These are phyloP conservation scores for Ilex aquifolium DNA, from an alignment of 257 asterid species.

Conservation along the genomic window DNA sequence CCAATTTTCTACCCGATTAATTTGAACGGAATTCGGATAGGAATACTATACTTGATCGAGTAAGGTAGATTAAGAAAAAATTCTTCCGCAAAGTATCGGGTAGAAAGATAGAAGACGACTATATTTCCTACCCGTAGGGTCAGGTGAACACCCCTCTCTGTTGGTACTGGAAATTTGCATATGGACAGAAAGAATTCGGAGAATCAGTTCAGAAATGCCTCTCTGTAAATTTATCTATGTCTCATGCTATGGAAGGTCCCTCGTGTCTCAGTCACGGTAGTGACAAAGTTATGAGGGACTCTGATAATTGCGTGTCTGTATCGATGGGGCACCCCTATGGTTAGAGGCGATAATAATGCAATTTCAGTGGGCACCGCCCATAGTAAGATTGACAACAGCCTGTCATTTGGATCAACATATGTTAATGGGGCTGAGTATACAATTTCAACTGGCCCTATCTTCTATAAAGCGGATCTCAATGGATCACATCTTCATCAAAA, in stretches of 20 bases:
- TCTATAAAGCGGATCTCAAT: conserved; percentile 22
- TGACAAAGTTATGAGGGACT: conserved; percentile 24
- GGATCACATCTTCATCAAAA: conserved; percentile 32
- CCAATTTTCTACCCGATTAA: too few relatives aligned
- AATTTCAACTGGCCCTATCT: conserved; percentile 22
- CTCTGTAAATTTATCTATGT: conserved; percentile 35
- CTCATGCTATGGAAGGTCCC: conserved; percentile 34
- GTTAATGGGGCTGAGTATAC: conserved; percentile 18
- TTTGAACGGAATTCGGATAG: too few relatives aligned
- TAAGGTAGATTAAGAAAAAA: too few relatives aligned
- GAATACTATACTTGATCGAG: too few relatives aligned
- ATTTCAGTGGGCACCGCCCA: conserved; percentile 17
- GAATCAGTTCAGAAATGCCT: conserved; percentile 26
- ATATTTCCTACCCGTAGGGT: too few relatives aligned
- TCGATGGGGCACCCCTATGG: conserved; percentile 21
- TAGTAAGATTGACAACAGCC: conserved; percentile 16
- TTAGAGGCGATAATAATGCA: conserved; percentile 22
- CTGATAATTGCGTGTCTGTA: conserved; percentile 30
- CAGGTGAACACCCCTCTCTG: neutral
- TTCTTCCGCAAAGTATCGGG: too few relatives aligned
- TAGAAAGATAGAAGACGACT: too few relatives aligned
- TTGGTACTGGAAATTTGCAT: conserved; percentile 21
- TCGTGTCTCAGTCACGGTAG: conserved; percentile 29
- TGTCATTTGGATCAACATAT: conserved; percentile 28
- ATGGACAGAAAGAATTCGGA: conserved; percentile 20